Conservation (phyloP, 805 yeast genomes). For the Candida caryicola region DNA sequence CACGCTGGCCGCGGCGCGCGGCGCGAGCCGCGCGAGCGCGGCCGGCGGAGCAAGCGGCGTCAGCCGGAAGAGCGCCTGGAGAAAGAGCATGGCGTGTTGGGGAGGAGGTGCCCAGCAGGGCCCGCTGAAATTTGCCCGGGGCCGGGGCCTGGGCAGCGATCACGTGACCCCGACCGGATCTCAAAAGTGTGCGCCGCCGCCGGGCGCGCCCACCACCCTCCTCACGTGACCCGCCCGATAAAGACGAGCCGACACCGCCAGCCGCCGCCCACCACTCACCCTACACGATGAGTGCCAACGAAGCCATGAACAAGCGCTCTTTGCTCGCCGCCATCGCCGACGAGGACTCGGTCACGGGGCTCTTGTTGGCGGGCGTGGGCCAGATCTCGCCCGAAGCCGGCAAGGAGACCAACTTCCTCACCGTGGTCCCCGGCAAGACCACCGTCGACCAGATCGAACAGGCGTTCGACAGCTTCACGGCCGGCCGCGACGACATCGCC, state of each 20-base stretch:
- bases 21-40: not conserved
- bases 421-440: constrained; percentile 73
- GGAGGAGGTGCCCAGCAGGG: too few relatives aligned
- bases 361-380: constrained; percentile 93
- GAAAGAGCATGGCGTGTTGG: too few relatives aligned
- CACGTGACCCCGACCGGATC: not conserved
- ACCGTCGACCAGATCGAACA: constrained; percentile 69
- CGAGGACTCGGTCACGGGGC: constrained; percentile 95
- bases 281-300: constrained; percentile 26
- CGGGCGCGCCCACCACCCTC: not conserved
- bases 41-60: not conserved
- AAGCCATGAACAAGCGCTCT: constrained; percentile 63
- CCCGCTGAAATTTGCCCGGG: too few relatives aligned
- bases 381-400: constrained; percentile 64
- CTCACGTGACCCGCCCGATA: not conserved
- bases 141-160: too few relatives aligned
- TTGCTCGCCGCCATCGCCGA: constrained; percentile 94
- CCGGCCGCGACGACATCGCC: constrained; percentile 81
- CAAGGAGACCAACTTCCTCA: constrained; percentile 77
- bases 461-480: constrained; percentile 73
- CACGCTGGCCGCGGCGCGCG: too few relatives aligned
- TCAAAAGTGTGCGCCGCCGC: not conserved
- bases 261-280: not conserved
- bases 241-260: not conserved
- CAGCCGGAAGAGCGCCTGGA: not conserved